Base-by-base conservation (phyloP, 1,284 basidiomycete species). In the Exobasidium cylindrosporum region DNA sequence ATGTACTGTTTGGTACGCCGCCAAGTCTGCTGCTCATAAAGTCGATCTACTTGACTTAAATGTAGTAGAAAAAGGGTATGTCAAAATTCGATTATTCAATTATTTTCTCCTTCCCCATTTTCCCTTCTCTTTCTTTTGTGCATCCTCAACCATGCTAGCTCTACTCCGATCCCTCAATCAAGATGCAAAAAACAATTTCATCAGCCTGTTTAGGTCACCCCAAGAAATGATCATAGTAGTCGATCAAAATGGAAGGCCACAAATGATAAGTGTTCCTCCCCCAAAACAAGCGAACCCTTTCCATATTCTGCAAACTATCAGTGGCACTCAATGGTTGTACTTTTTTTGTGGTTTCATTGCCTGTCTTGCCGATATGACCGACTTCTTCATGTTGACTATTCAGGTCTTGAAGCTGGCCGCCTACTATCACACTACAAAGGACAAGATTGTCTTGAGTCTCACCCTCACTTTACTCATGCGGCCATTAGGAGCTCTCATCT, bases 351-450 rank as follows among this genome's bases (percentile, higher is more conserved):
- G 70, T 23, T 70, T 72, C 64, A 49, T 58, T 13, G 61, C 63
- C 29, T 71, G 64, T 63, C 64, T 63, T 23, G 66, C 62, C 52
- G 70, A 70, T 30, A 65, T 65, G 11, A 66, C 64, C 30, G 70
- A 73, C 56, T 71, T 73, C 60, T 65, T 71, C 56, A 65, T 65
- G 23, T 62, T 73, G 30, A 65, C 67, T 24, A 68, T 70, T 35
- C 65, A 66, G 54, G 69, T 62, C 11, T 63, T 58, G 57, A 73
- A 71, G 63, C 50, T 73, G 28, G 40, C 68, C 43, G 43, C 30
- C 30, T 45, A 31, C n/a, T 57, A 35, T 21, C 1, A 29, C 5
- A 64, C 68, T n/a, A 61, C 66, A 62, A 70, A 69, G 62, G 66
- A 64, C 54, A 58, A 65, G 32, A 49, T 73, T 55, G 57, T 66